Conservation (phyloP, 1,284 basidiomycete genomes). For the Nidula niveotomentosa region DNA sequence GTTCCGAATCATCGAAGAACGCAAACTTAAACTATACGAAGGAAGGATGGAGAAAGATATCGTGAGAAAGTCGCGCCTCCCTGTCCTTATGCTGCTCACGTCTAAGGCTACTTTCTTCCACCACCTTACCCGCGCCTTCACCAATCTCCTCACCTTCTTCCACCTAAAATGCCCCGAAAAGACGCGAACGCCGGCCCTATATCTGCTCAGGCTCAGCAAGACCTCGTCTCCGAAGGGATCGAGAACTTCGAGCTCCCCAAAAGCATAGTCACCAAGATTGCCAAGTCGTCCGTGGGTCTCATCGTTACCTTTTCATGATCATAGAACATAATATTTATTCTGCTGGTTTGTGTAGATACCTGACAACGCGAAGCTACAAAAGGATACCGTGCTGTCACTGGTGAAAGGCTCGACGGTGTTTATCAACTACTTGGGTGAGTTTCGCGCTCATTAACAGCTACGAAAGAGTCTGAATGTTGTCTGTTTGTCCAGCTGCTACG, state of each 20-base stretch:
- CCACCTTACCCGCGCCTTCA: neutral
- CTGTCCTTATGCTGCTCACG: neutral
- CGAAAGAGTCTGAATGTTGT: neutral
- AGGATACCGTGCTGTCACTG: conserved; percentile 81
- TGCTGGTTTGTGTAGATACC: conserved; percentile 56
- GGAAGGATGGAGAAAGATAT: no score
- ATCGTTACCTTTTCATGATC: no score
- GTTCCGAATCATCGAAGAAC: no score
- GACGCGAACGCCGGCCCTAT: conserved; percentile 48
- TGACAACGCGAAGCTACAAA: conserved; percentile 83
- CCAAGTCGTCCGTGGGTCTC: conserved; percentile 66
- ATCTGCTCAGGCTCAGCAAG: conserved; percentile 73
- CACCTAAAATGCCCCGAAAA: conserved; percentile 57
- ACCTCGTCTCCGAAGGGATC: conserved; percentile 75
- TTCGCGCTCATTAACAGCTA: neutral
- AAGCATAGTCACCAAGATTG: conserved; percentile 78
- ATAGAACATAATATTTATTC: no score
- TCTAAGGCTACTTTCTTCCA: neutral
- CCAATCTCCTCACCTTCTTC: neutral
- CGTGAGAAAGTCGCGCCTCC: neutral
- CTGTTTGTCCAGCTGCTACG: neutral
- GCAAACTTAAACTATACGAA: neutral
- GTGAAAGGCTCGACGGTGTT: conserved; percentile 88
- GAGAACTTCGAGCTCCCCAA: conserved; percentile 88
- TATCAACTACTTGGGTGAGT: conserved; percentile 85